Evolutionary conservation across 164 flowering plant species (phyloP).

Genomic region (Brasenia schreberi): DNA sequence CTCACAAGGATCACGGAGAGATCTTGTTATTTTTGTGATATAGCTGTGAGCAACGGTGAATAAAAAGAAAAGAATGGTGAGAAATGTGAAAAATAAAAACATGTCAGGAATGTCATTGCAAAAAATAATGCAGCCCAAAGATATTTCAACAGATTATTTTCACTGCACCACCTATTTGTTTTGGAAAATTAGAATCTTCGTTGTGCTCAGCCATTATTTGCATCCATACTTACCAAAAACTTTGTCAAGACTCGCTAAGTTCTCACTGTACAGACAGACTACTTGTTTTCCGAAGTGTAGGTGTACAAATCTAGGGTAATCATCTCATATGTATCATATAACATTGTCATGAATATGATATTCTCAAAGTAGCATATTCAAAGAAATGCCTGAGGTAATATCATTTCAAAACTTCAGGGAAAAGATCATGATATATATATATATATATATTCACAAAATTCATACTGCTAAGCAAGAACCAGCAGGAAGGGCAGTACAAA

Average conservation of each 20-base stretch:
- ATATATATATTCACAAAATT: too few species aligned
- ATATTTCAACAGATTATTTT: background rate
- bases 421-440: too few species aligned
- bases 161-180: background rate
- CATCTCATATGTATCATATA: too few species aligned
- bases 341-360: too few species aligned
- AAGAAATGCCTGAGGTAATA: too few species aligned
- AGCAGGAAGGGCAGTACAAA: background rate
- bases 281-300: too few species aligned
- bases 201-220: background rate
- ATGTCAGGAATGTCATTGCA: background rate
- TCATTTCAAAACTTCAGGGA: too few species aligned
- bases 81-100: background rate
- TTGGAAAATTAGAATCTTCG: conserved; percentile 6
- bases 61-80: conserved; percentile 3
- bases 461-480: background rate
- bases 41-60: conserved; percentile 34
- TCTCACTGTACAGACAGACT: too few species aligned
- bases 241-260: too few species aligned
- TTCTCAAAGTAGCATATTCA: too few species aligned
- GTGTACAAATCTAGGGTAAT: too few species aligned
- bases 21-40: conserved; percentile 79
- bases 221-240: too few species aligned
- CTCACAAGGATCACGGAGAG: conserved; percentile 91
- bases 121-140: background rate